Percentiles rank a stretch among this genome's conserved stretches.
These are phyloP conservation scores for Rhypophila decipiens DNA, from an alignment of 495 filamentous ascomycete species.

Conservation along the genomic window DNA sequence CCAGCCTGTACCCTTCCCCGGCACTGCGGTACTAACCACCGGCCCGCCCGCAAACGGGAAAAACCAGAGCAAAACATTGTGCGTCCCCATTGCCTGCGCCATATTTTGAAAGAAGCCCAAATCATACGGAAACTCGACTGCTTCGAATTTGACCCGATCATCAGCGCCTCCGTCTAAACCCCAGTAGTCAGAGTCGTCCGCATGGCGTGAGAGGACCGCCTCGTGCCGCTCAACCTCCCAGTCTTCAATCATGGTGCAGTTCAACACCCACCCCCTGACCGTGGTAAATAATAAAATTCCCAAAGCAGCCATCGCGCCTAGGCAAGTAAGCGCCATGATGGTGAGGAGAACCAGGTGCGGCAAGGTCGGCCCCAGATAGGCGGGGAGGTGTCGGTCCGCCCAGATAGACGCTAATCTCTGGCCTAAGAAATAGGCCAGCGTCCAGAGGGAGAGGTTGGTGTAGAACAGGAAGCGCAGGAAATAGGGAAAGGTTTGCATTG, in stretches of 20 bases:
- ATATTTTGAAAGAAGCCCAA: slow-evolving; percentile 84
- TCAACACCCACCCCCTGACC: slow-evolving; percentile 33
- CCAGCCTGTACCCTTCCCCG: slow-evolving; percentile 42
- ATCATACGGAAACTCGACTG: slow-evolving; percentile 93
- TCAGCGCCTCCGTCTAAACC: slow-evolving; percentile 19
- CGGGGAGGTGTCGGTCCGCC: slow-evolving; percentile 59
- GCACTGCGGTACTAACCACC: slow-evolving; percentile 11
- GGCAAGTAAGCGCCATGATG: slow-evolving; percentile 53
- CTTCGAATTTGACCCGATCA: slow-evolving; percentile 61
- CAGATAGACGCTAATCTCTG: slow-evolving; percentile 58
- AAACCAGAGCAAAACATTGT: slow-evolving; percentile 70
- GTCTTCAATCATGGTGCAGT: slow-evolving; percentile 77
- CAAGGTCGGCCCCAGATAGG: slow-evolving; percentile 72
- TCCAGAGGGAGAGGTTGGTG: slow-evolving; percentile 61
- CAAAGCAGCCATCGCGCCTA: slow-evolving; percentile 58
- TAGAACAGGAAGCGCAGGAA: slow-evolving; percentile 86
- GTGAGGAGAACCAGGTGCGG: slow-evolving; percentile 60
- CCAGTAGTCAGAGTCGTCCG: slow-evolving; percentile 42
- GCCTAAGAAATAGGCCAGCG: slow-evolving; percentile 52
- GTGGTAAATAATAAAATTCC: slow-evolving; percentile 54
- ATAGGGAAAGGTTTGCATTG: slow-evolving; percentile 80
- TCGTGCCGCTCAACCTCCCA: slow-evolving; percentile 92
- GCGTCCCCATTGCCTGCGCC: slow-evolving; percentile 76
- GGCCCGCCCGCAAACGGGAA: slow-evolving; percentile 40
- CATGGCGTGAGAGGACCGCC: slow-evolving; percentile 58